phyloP scores from a whole-genome alignment of 768 basidiomycete species.

The Tulasnella sp. region DNA sequence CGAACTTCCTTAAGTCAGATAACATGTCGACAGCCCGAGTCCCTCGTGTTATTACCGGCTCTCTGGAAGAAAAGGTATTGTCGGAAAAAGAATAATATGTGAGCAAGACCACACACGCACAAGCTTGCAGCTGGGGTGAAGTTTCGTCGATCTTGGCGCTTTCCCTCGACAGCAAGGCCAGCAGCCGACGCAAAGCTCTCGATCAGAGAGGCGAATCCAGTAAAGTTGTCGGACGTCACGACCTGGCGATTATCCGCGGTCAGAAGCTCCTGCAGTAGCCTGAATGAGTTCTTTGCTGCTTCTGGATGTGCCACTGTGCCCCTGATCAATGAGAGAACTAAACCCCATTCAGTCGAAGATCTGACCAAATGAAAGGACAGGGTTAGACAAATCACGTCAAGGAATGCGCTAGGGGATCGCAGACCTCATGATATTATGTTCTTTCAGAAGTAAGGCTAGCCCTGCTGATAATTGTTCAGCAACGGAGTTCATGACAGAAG shows the following conservation, averaged over 20 bases:
- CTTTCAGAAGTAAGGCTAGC: slow-evolving; percentile 64
- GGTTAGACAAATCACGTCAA: background rate
- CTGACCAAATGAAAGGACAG: slow-evolving; percentile 28
- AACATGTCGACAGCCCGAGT: slow-evolving; percentile 73
- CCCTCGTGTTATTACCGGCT: slow-evolving; percentile 69
- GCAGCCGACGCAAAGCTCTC: slow-evolving; percentile 80
- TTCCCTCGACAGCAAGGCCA: slow-evolving; percentile 42
- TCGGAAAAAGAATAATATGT: background rate
- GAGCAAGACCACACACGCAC: background rate
- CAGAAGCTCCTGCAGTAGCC: slow-evolving; percentile 57
- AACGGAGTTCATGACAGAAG: slow-evolving; percentile 64
- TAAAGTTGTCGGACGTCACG: slow-evolving; percentile 69
- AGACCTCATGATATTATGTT: slow-evolving; percentile 58
- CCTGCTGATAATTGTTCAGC: slow-evolving; percentile 87
- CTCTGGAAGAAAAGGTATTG: slow-evolving; percentile 34
- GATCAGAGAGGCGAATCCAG: slow-evolving; percentile 65
- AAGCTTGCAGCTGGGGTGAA: background rate
- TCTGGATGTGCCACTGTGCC: slow-evolving; percentile 79
- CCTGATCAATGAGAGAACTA: slow-evolving; percentile 79
- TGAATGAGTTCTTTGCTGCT: slow-evolving; percentile 77
- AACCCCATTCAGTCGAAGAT: slow-evolving; percentile 92
- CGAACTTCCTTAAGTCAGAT: slow-evolving; percentile 55
- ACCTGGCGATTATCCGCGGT: slow-evolving; percentile 44
- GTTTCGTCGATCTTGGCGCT: slow-evolving; percentile 40
- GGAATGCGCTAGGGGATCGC: slow-evolving; percentile 1